Evolutionary conservation across 352 stramenopile species (phyloP), one percentile per base, ranked within the genome.

Genomic region (Pythium diclinum): DNA sequence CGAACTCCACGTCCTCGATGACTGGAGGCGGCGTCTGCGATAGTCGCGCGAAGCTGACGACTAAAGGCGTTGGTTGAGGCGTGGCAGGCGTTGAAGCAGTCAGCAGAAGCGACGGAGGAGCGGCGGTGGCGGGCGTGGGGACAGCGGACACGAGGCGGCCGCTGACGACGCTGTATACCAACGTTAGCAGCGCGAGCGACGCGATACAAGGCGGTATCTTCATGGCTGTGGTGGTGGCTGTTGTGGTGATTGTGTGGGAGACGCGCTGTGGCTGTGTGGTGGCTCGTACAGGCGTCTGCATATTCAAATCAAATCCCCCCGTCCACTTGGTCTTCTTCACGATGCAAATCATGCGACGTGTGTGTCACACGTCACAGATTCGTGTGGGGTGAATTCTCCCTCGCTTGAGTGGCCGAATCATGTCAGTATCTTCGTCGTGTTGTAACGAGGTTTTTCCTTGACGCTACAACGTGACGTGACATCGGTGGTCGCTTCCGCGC

Each of bases 371-470:
- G 54, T 60, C 54, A 32, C 54, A 60, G 36, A 60, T 42, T 38
- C 5, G 3, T 52, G 14, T 5, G 14, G 38, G 14, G 6, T 46
- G 38, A 46, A 6, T 46, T 16, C 16, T 46, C 34, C 54, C n/a
- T 58, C 52, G 11, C 13, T 51, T 16, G 36, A 60, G 7, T 61
- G 56, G 6, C 38, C 38, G 38, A 46, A 46, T 38, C 54, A 60
- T 48, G 54, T 49, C 54, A 60, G 38, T 61, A 23, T 17, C 16
- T 47, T 58, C 52, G 56, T 63, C 44, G 56, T 63, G 44, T 46
- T 32, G 30, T 60, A 13, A 19, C 23, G 56, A 63, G 56, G 56
- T 63, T 63, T 56, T 63, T 47, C 16, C 5, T 5, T 13, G 25
- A 25, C 21, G 16, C 9, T 23, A 5, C 38, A 46, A 17, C 38